Evolutionary conservation across 139 green algal species (phyloP).

Genomic region (Micractinium conductrix): DNA sequence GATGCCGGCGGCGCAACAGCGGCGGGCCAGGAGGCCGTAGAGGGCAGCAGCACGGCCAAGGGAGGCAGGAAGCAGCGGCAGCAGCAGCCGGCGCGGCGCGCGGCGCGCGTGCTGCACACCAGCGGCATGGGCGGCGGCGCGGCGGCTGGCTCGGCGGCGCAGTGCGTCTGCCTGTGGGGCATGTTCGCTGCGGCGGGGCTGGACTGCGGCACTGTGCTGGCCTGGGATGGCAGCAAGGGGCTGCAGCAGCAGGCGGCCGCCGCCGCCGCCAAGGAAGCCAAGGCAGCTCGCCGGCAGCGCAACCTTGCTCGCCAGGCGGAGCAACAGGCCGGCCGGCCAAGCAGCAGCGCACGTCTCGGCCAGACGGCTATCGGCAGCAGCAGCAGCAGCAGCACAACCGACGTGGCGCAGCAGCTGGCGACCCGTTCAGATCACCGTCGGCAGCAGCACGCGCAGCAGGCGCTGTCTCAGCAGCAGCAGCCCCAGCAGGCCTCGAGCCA

Average conservation of each 20-base stretch:
- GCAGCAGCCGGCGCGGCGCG: not conserved
- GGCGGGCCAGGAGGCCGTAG: not conserved
- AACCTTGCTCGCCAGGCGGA: not conserved
- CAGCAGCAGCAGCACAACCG: not conserved
- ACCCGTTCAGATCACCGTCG: not conserved
- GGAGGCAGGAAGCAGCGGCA: not conserved
- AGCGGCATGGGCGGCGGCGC: not conserved
- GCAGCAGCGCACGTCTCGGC: too few relatives aligned
- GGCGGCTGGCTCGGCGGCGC: not conserved
- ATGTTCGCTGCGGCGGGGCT: not conserved
- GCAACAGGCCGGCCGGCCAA: too few relatives aligned
- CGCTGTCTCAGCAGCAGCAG: not conserved
- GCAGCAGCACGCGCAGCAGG: not conserved
- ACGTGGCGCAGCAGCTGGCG: not conserved
- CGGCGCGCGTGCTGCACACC: not conserved
- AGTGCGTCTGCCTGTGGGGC: slow-evolving; percentile 6
- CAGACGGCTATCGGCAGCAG: not conserved
- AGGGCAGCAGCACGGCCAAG: not conserved
- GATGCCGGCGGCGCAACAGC: slow-evolving; percentile 31
- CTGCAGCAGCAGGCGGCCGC: slow-evolving; percentile 17
- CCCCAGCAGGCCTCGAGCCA: not conserved
- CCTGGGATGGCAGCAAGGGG: not conserved
- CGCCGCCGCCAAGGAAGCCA: not conserved
- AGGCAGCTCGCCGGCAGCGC: not conserved
- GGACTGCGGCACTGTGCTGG: not conserved